These are phyloP conservation scores for Dioscorea cayenensis DNA, from an alignment of 116 monocot species.

Conservation along the genomic window DNA sequence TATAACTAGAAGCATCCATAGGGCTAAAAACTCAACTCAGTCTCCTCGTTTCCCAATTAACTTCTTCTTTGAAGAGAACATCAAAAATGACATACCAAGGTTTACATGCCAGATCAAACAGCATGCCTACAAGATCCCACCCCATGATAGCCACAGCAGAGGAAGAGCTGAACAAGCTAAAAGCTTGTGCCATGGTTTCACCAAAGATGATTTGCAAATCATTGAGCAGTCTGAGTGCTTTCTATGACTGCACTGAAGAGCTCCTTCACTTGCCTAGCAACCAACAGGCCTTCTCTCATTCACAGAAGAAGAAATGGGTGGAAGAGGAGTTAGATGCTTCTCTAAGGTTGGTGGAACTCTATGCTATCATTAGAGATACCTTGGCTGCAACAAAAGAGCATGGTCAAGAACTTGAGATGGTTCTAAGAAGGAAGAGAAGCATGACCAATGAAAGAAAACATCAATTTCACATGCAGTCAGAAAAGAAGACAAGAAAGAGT, in stretches of 20 bases:
- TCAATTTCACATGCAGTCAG: slow-evolving; percentile 7
- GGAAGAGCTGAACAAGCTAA: slow-evolving; percentile 21
- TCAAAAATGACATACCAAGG: neutral
- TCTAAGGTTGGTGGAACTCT: neutral
- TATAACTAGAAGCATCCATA: neutral
- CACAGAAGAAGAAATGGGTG: slow-evolving; percentile 5
- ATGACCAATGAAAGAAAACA: neutral
- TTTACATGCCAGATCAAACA: neutral
- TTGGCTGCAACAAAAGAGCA: slow-evolving; percentile 12
- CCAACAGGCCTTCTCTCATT: slow-evolving; percentile 13
- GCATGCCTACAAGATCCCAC: slow-evolving; percentile 1
- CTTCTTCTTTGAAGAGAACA: neutral
- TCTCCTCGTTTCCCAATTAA: neutral
- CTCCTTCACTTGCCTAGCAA: slow-evolving; percentile 26
- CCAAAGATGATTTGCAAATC: slow-evolving; percentile 9
- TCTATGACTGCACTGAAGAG: slow-evolving; percentile 27
- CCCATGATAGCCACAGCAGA: slow-evolving; percentile 4
- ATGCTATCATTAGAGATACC: neutral
- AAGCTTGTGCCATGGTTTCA: neutral
- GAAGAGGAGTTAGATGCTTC: slow-evolving; percentile 32
- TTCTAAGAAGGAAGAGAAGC: slow-evolving; percentile 20
- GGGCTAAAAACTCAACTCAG: neutral
- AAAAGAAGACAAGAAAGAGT: slow-evolving; percentile 15
- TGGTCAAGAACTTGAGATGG: slow-evolving; percentile 12
- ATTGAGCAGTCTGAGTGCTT: slow-evolving; percentile 14